Evolutionary conservation across 2,329 filamentous ascomycete genomes (phyloP), one percentile per base, ranked within the genome.

Genomic region (Septoria petroselini): DNA sequence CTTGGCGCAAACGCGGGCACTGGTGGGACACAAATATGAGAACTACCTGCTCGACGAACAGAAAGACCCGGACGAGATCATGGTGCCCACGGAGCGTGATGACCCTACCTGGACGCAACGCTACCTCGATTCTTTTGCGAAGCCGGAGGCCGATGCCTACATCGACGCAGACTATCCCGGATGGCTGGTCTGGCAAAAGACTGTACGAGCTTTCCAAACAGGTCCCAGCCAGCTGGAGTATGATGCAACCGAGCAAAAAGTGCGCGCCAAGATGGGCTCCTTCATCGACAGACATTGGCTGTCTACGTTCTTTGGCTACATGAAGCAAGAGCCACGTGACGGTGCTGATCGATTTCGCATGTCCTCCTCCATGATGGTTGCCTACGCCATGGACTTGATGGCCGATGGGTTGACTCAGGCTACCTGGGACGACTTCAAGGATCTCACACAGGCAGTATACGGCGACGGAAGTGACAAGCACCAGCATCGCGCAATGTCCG

Each of bases 381-480:
- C 91, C 65, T 88, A 95, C 65, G 82, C 89, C 0, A 94, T 98
- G 62, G 90, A 96, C 60, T 76, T 98, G 21, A 86, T 96, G 74
- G 82, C 94, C 60, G 84, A 86, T 62, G 88, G 83, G 1, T 73
- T 88, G 44, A 90, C 93, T 0, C 74, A 76, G 11, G 85, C 86
- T 18, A 94, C 83, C 0, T 88, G 96, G 61, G 83, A 91, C 4
- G 93, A 98, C 48, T 84, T 98, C 67, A 86, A 91, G 65, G 84
- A 91, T 60, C 76, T 96, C 53, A 82, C 87, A 4, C 75, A 80
- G 51, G 80, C 82, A 1, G 83, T 94, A 0, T 97, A 89, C 63
- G 91, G 85, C 11, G 91, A 98, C 68, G 93, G 94, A 7, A 93
- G 84, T 62, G 93, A 98, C 67, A 96, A 96, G 70, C 93, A 98